Conservation (phyloP, 257 asterid species). For the Coffea canephora region DNA sequence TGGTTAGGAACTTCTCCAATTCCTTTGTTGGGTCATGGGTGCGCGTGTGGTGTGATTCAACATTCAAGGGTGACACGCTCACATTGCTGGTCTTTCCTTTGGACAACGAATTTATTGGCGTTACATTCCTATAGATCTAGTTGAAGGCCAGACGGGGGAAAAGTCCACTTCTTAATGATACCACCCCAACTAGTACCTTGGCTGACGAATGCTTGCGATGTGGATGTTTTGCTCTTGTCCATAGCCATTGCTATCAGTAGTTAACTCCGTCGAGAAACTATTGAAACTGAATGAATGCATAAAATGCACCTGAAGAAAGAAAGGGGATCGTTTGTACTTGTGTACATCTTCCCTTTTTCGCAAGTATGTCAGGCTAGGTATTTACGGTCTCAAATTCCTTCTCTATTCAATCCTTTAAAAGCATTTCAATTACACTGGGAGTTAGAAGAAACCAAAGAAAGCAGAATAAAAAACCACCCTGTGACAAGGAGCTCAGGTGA, state of each 20-base stretch:
- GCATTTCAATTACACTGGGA: not conserved
- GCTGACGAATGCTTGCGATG: not conserved
- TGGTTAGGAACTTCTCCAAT: slow-evolving; percentile 5
- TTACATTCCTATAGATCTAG: slow-evolving; percentile 1
- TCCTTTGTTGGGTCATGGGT: not conserved
- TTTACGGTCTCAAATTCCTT: not conserved
- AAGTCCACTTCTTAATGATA: not conserved
- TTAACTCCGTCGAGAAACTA: too few relatives aligned
- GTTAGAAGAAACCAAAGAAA: not conserved
- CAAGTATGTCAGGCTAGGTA: not conserved
- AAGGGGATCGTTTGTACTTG: not conserved
- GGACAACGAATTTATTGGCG: not conserved
- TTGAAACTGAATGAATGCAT: not conserved
- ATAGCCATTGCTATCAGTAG: not conserved
- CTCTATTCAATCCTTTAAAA: not conserved
- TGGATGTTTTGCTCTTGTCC: not conserved
- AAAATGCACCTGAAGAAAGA: not conserved
- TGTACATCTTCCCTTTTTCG: not conserved
- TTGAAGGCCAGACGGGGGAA: not conserved
- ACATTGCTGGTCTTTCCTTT: slow-evolving; percentile 10
- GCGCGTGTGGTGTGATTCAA: slow-evolving; percentile 3
- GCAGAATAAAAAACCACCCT: not conserved
- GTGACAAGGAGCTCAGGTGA: not conserved
- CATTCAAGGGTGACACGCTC: not conserved
- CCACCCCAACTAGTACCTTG: not conserved